These are phyloP conservation scores for Chalciporus pseudorubinellus DNA, from an alignment of 768 basidiomycete species.

Conservation along the genomic window DNA sequence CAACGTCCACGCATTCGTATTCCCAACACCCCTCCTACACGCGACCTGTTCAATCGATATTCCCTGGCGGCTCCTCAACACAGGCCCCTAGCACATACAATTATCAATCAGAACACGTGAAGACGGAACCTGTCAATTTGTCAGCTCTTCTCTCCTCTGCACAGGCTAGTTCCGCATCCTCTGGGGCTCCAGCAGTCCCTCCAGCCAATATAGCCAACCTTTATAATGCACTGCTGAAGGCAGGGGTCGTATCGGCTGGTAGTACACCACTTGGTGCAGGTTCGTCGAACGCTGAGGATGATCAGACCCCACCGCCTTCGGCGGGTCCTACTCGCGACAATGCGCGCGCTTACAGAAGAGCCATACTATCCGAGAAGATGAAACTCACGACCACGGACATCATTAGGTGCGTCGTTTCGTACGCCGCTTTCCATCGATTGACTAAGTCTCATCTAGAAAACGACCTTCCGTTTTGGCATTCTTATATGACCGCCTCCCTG, in stretches of 20 bases:
- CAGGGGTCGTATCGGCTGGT: slow-evolving; percentile 67
- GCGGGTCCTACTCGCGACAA: slow-evolving; percentile 44
- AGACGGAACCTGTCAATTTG: slow-evolving; percentile 32
- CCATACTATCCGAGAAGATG: slow-evolving; percentile 58
- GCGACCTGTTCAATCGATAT: slow-evolving; percentile 28
- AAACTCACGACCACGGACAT: slow-evolving; percentile 69
- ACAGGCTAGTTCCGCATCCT: slow-evolving; percentile 21
- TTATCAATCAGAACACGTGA: slow-evolving; percentile 26
- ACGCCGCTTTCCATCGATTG: background rate
- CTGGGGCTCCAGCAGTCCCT: slow-evolving; percentile 23
- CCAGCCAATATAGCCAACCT: slow-evolving; percentile 52
- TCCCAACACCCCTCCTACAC: slow-evolving; percentile 32
- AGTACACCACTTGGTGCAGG: slow-evolving; percentile 52
- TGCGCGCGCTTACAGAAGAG: slow-evolving; percentile 55
- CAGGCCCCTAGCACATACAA: slow-evolving; percentile 28
- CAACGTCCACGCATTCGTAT: slow-evolving; percentile 29
- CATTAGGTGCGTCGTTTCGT: slow-evolving; percentile 49
- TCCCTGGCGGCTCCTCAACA: slow-evolving; percentile 33
- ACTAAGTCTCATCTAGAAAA: slow-evolving; percentile 30
- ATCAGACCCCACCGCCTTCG: slow-evolving; percentile 33
- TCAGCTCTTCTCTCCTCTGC: slow-evolving; percentile 29
- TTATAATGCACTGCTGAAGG: slow-evolving; percentile 68
- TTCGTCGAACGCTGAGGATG: slow-evolving; percentile 28
- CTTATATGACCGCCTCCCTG: slow-evolving; percentile 70
- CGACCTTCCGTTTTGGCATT: slow-evolving; percentile 61